These are phyloP conservation scores for Conticribra weissflogii DNA, from an alignment of 108 stramenopile genomes.

Conservation along the genomic window DNA sequence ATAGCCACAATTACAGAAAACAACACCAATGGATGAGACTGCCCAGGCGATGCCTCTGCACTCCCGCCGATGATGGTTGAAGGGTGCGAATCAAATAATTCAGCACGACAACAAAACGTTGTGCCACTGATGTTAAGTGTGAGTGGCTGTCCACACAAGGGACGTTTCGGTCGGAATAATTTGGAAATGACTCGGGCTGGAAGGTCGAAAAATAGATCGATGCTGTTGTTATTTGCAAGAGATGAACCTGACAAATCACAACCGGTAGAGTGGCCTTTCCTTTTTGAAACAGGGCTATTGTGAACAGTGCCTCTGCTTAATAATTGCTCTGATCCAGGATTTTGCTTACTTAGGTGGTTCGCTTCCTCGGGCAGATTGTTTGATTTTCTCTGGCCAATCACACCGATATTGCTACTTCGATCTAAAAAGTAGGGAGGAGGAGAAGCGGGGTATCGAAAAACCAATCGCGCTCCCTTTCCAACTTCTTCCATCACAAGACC, in stretches of 20 bases:
- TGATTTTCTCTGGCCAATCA: neutral
- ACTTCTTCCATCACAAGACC: conserved; percentile 79
- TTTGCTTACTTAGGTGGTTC: neutral
- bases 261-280: no score
- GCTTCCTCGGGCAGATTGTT: neutral
- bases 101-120: conserved; percentile 84
- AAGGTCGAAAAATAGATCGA: conserved; percentile 82
- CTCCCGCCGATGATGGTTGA: conserved; percentile 17
- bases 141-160: conserved; percentile 82
- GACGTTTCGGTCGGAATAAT: conserved; percentile 80
- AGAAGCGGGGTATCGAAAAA: conserved; percentile 80
- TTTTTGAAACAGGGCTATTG: neutral
- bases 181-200: conserved; percentile 79
- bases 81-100: conserved; percentile 55
- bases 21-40: conserved; percentile 43
- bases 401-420: neutral
- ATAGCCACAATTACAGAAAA: conserved; percentile 85
- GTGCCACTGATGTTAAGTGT: conserved; percentile 79
- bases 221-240: no score
- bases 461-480: conserved; percentile 63
- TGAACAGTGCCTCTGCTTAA: neutral
- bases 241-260: no score
- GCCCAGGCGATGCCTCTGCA: conserved; percentile 12
- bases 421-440: conserved; percentile 39
- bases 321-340: neutral